Evolutionary conservation across 73 alveolate genomes (phyloP), one percentile per base, ranked within the genome.

Genomic region (Stentor roeselii): DNA sequence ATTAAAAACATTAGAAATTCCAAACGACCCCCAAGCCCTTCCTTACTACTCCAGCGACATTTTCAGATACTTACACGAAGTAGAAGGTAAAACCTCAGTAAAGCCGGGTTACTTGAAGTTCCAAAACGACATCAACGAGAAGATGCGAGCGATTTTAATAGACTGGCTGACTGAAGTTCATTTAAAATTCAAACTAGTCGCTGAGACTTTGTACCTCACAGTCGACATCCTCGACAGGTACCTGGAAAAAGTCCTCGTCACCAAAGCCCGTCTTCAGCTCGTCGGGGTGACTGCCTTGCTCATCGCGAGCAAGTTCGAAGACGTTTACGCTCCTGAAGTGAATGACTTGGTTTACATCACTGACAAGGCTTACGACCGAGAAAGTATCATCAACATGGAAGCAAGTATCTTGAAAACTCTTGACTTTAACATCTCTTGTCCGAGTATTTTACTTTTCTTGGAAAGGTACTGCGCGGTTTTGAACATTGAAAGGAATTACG

Each of bases 131-230:
- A 95, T 95, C 14, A 93, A 95, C 38, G 94, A 87, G 35, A 78
- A 90, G 60, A 95, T 95, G 99, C 60, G 99, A 60, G 84, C 96
- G 50, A 93, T 95, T 39, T 85, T 93, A 36, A 88, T 95, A 3
- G 98, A 93, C 92, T 95, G 99, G 99, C 90, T 95, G 35, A 91
- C 93, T 58, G 96, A 94, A 30, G 94, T 89, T 42, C 98, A 95
- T 80, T 90, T 92, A 74, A 92, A 92, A 82, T 95, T 95, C 85
- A 93, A 93, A 74, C 85, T 76, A 21, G 88, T 87, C 74, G 92
- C 94, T 41, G 94, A 93, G 76, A 93, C 97, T 34, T 84, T 95
- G 38, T 93, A 90, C 86, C 76, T 95, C 59, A 92, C 99, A 27
- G 89, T 95, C 83, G 93, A 95, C 83, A 59, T 95, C 76, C 91